Conservation (phyloP, 495 filamentous ascomycete genomes). For the Hypomontagnella monticulosa region DNA sequence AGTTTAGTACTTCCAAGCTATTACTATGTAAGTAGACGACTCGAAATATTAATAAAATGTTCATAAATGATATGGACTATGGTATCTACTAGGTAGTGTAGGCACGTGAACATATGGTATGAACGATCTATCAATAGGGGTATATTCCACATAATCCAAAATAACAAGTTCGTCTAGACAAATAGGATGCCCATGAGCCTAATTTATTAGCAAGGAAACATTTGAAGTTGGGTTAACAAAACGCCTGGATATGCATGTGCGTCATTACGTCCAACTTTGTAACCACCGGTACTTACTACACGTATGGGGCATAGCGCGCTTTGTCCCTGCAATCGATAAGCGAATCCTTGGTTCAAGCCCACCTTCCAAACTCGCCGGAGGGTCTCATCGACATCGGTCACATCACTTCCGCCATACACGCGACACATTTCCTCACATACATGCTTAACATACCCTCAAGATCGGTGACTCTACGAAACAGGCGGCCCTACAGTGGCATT, state of each 20-base stretch:
- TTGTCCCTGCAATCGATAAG: conserved; percentile 38
- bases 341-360: conserved; percentile 12
- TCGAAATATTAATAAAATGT: too few species aligned
- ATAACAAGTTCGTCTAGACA: too few species aligned
- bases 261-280: not conserved
- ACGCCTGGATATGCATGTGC: not conserved
- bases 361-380: conserved; percentile 25
- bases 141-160: too few species aligned
- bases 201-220: too few species aligned
- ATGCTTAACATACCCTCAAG: conserved; percentile 10
- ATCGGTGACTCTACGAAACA: conserved; percentile 10
- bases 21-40: too few species aligned
- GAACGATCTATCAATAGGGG: too few species aligned
- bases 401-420: not conserved
- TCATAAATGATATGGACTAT: too few species aligned
- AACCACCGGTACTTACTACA: too few species aligned
- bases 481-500: conserved; percentile 23
- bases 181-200: too few species aligned
- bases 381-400: conserved; percentile 1
- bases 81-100: too few species aligned
- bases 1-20: too few species aligned
- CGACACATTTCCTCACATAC: conserved; percentile 7
- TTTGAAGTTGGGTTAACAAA: not conserved
- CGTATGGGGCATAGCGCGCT: not conserved
- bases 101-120: too few species aligned